Conservation (phyloP, 2,329 filamentous ascomycete species). For the Aspergillus persii region DNA sequence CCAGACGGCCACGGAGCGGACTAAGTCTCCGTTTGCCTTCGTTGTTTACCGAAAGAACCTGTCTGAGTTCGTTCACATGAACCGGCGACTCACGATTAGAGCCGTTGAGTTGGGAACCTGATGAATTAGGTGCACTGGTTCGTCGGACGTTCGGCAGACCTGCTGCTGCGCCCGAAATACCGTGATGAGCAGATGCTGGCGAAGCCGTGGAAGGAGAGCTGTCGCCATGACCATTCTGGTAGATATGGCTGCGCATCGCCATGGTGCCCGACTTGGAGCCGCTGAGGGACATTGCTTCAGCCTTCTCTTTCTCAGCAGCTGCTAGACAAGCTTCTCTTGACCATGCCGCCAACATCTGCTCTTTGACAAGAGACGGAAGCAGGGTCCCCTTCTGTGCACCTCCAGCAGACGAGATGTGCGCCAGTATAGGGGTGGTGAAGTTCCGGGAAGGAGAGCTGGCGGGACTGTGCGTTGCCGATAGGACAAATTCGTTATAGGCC, state of each 20-base stretch:
- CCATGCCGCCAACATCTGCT: conserved; percentile 79
- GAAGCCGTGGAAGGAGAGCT: conserved; percentile 31
- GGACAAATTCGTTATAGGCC: conserved; percentile 62
- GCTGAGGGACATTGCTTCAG: conserved; percentile 70
- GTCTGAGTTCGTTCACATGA: conserved; percentile 48
- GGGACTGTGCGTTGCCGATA: conserved; percentile 68
- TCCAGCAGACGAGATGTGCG: conserved; percentile 40
- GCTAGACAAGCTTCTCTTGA: conserved; percentile 70
- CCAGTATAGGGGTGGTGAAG: conserved; percentile 62
- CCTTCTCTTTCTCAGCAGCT: conserved; percentile 63
- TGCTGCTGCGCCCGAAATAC: conserved; percentile 24
- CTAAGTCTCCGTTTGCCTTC: conserved; percentile 40
- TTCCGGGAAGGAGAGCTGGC: conserved; percentile 65
- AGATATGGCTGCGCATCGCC: conserved; percentile 26
- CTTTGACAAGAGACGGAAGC: conserved; percentile 65
- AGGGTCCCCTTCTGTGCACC: conserved; percentile 47
- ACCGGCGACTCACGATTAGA: conserved; percentile 47
- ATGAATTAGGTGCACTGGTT: conserved; percentile 37
- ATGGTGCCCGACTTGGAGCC: conserved; percentile 68
- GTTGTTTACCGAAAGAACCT: conserved; percentile 45
- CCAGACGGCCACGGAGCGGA: conserved; percentile 41
- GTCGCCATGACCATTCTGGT: conserved; percentile 30
- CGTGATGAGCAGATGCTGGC: conserved; percentile 18
- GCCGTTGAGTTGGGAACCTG: conserved; percentile 33
- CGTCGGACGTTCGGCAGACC: conserved; percentile 33